Conservation (phyloP, 129 eudicot species). For the Heracleum sosnowskyi region DNA sequence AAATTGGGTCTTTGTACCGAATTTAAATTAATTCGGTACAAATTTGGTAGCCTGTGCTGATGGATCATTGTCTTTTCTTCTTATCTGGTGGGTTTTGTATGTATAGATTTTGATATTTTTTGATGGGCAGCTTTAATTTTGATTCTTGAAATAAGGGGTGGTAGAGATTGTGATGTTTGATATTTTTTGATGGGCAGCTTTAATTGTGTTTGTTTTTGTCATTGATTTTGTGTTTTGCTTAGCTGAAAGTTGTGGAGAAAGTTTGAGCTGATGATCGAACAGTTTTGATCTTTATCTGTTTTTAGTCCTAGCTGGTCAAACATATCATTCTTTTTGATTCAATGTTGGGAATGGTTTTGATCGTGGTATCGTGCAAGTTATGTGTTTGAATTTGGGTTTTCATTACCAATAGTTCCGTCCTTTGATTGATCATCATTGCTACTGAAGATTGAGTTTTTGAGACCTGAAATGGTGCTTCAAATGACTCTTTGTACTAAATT, state of each 20-base stretch:
- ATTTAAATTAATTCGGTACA: neutral
- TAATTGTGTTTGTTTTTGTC: neutral
- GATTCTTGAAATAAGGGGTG: neutral
- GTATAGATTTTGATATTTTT: neutral
- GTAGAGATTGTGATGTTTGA: neutral
- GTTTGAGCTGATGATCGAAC: neutral
- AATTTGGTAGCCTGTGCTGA: neutral
- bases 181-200: neutral
- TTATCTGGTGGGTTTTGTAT: neutral
- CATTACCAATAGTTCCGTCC: neutral
- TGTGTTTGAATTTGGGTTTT: neutral
- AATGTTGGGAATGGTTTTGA: neutral
- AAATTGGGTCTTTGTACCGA: conserved; percentile 9
- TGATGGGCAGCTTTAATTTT: neutral
- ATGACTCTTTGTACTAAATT: too few species aligned
- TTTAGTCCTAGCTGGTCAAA: neutral
- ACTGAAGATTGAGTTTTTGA: neutral
- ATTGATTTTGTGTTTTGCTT: neutral
- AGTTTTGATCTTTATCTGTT: neutral
- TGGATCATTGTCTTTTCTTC: neutral
- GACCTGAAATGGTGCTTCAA: neutral
- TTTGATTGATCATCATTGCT: neutral
- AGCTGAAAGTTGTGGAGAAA: neutral
- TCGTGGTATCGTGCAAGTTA: neutral
- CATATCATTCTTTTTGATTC: neutral